Evolutionary conservation across 495 filamentous ascomycete genomes (phyloP).

Genomic region (Hamigera avellanea): DNA sequence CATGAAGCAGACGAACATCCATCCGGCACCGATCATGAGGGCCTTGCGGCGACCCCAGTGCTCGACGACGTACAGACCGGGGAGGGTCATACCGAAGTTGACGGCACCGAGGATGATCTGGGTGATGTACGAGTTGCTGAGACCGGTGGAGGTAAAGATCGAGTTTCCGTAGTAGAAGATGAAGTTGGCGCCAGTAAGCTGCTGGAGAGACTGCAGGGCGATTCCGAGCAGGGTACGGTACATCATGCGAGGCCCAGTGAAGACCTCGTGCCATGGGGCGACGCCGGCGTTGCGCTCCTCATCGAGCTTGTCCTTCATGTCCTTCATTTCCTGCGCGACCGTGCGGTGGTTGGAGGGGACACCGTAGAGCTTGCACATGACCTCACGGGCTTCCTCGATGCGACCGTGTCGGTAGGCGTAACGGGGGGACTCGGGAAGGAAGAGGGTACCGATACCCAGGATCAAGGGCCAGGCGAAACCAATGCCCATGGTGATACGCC

Average conservation of each 20-base stretch:
- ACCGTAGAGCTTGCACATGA: conserved; percentile 62
- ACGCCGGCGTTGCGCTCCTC: conserved; percentile 44
- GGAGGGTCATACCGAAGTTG: conserved; percentile 63
- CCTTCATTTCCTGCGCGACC: conserved; percentile 56
- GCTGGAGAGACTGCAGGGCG: conserved; percentile 59
- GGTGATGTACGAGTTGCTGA: conserved; percentile 57
- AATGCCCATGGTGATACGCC: conserved; percentile 74
- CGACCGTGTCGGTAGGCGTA: conserved; percentile 55
- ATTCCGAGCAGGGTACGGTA: conserved; percentile 62
- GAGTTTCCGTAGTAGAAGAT: conserved; percentile 75
- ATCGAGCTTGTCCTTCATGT: conserved; percentile 51
- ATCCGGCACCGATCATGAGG: conserved; percentile 53
- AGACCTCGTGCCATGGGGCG: conserved; percentile 49
- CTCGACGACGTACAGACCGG: conserved; percentile 63
- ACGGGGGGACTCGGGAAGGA: conserved; percentile 64
- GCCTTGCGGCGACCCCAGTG: conserved; percentile 55
- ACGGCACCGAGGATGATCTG: conserved; percentile 65
- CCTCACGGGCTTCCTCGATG: conserved; percentile 51
- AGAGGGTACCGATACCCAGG: conserved; percentile 56
- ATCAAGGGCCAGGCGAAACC: conserved; percentile 67
- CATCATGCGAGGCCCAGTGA: conserved; percentile 62
- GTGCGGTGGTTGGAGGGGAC: conserved; percentile 49
- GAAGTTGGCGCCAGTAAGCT: conserved; percentile 66
- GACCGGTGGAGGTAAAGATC: conserved; percentile 58
- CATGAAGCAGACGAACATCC: conserved; percentile 62